Conservation (phyloP, 1,284 basidiomycete species). For the Cystobasidium pallidum region DNA sequence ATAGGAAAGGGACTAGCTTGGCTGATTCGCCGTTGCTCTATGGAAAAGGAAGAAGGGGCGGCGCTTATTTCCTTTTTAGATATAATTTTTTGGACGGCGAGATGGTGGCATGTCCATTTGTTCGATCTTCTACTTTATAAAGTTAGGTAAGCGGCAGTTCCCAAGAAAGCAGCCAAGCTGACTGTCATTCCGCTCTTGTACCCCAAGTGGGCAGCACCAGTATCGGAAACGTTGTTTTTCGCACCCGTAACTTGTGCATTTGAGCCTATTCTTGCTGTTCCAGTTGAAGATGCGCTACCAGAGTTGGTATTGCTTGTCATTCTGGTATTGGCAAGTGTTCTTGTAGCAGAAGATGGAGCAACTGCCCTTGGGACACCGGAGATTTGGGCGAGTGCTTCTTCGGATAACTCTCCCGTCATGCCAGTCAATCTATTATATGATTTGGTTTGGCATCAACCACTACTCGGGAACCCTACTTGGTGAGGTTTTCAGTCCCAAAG, state of each 20-base stretch:
- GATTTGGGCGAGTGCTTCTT: slow-evolving; percentile 63
- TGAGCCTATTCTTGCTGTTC: slow-evolving; percentile 19
- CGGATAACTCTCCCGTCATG: slow-evolving; percentile 70
- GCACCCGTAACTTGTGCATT: slow-evolving; percentile 17
- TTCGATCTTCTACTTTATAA: slow-evolving; percentile 4
- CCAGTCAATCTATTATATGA: slow-evolving; percentile 60
- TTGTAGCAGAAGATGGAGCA: not conserved
- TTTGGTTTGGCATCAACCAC: not conserved
- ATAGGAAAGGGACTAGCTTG: too few relatives aligned
- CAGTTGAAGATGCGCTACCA: not conserved
- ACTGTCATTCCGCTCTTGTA: slow-evolving; percentile 14
- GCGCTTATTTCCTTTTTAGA: too few relatives aligned
- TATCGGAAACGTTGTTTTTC: not conserved
- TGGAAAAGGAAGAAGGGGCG: too few relatives aligned
- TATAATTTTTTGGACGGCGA: too few relatives aligned
- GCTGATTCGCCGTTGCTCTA: too few relatives aligned
- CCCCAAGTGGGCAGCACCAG: not conserved
- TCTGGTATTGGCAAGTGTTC: not conserved
- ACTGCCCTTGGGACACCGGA: not conserved
- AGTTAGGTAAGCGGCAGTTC: slow-evolving; percentile 23
- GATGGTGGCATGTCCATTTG: too few relatives aligned
- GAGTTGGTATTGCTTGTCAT: not conserved
- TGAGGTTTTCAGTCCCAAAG: not conserved
- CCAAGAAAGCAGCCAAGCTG: slow-evolving; percentile 26
- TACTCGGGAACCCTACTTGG: too few relatives aligned